These are phyloP conservation scores for Xylaria scruposa DNA, from an alignment of 495 filamentous ascomycete species.

Conservation along the genomic window DNA sequence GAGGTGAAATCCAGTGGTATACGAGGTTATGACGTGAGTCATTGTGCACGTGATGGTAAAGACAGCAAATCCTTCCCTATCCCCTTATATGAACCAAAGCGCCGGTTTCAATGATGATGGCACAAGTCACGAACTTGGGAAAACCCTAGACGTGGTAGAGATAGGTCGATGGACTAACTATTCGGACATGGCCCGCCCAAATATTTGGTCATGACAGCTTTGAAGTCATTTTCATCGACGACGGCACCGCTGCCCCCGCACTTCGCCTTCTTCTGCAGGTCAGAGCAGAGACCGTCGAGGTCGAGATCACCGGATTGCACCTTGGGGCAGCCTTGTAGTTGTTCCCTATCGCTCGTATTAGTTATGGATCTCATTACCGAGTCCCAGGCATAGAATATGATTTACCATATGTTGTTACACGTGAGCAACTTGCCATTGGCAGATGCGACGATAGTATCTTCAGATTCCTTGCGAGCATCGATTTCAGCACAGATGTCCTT, in stretches of 20 bases:
- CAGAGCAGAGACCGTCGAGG: slow-evolving; percentile 88
- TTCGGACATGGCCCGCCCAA: slow-evolving; percentile 40
- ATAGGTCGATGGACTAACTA: not conserved
- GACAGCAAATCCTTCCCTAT: slow-evolving; percentile 5
- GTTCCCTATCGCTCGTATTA: slow-evolving; percentile 69
- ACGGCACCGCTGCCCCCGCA: slow-evolving; percentile 94
- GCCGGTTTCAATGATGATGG: slow-evolving; percentile 15
- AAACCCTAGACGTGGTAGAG: not conserved
- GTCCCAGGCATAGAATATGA: slow-evolving; percentile 26
- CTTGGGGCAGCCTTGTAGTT: slow-evolving; percentile 83
- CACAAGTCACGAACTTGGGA: slow-evolving; percentile 15
- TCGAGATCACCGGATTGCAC: slow-evolving; percentile 89
- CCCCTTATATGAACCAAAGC: slow-evolving; percentile 12
- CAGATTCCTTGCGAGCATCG: slow-evolving; percentile 72
- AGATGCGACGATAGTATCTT: slow-evolving; percentile 65
- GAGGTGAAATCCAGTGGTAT: slow-evolving; percentile 3
- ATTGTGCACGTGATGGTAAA: slow-evolving; percentile 5
- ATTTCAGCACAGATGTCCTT: slow-evolving; percentile 76
- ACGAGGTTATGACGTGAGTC: not conserved
- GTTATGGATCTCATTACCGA: slow-evolving; percentile 32
- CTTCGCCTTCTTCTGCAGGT: slow-evolving; percentile 94
- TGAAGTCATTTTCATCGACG: slow-evolving; percentile 86
- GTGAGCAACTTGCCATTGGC: slow-evolving; percentile 67
- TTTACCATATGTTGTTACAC: slow-evolving; percentile 94
- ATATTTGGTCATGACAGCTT: slow-evolving; percentile 72